A percentile compares a stretch with the other conserved stretches of the same genome.
These are phyloP conservation scores for Colletotrichum plurivorum DNA, from an alignment of 2,329 filamentous ascomycete species.

Conservation along the genomic window DNA sequence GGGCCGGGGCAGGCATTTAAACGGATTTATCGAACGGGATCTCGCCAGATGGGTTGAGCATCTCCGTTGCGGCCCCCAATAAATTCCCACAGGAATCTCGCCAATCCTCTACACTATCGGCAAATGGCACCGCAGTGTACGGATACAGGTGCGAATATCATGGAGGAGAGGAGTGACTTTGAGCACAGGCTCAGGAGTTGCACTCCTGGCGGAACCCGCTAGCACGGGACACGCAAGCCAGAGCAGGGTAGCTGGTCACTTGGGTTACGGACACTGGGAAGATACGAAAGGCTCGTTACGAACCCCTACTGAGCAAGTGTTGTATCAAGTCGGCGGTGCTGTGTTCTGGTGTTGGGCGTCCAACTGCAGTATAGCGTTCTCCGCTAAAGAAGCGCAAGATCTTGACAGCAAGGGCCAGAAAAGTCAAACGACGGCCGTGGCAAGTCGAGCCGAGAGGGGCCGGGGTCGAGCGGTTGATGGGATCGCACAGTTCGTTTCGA, in stretches of 20 bases:
- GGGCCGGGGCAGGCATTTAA: not conserved
- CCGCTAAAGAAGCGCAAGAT: slow-evolving; percentile 39
- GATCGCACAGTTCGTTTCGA: slow-evolving; percentile 24
- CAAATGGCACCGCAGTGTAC: not conserved
- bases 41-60: not conserved
- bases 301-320: not conserved
- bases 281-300: too few relatives aligned
- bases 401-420: slow-evolving; percentile 20
- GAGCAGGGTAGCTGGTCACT: not conserved
- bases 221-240: slow-evolving; percentile 21
- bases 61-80: slow-evolving; percentile 6
- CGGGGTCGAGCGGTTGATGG: not conserved
- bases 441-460: slow-evolving; percentile 18
- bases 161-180: not conserved
- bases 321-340: not conserved
- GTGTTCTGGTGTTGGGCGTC: too few relatives aligned
- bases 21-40: not conserved
- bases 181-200: slow-evolving; percentile 3
- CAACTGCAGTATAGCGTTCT: slow-evolving; percentile 2
- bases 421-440: not conserved
- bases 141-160: not conserved
- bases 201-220: slow-evolving; percentile 3
- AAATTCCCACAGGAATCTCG: slow-evolving; percentile 12
- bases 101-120: slow-evolving; percentile 1
- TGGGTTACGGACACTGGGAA: not conserved